Evolutionary conservation across 2,329 filamentous ascomycete species (phyloP).

Genomic region (Thielaviopsis ethacetica): DNA sequence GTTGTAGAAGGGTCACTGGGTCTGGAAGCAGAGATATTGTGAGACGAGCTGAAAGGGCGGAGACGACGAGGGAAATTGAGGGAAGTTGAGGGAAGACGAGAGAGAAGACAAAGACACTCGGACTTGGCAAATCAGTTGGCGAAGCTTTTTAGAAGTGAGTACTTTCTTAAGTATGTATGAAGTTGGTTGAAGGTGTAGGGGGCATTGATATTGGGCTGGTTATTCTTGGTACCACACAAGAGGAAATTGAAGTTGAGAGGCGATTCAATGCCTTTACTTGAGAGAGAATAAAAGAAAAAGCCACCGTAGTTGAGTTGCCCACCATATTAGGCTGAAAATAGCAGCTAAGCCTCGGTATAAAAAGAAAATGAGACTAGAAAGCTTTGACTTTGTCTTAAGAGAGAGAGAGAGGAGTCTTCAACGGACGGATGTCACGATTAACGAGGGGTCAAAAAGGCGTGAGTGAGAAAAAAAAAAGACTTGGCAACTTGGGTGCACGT

Average conservation of each 20-base stretch:
- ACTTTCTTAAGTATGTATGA: no score
- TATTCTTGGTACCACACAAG: background rate
- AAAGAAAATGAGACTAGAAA: background rate
- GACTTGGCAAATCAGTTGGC: background rate
- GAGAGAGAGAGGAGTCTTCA: no score
- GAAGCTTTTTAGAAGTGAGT: no score
- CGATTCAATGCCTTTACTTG: background rate
- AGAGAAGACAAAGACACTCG: background rate
- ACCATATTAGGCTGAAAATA: no score
- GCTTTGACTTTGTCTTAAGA: no score
- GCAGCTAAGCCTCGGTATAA: background rate
- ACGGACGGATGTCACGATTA: no score
- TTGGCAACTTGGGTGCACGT: background rate
- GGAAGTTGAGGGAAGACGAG: no score
- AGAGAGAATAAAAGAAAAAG: background rate
- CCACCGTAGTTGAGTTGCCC: no score
- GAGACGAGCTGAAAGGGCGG: background rate
- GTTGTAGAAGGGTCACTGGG: background rate
- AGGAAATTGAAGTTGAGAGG: background rate
- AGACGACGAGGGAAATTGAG: background rate
- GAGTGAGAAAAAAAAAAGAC: background rate
- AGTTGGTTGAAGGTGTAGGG: no score
- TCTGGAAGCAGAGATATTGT: background rate
- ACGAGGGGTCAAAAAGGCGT: no score
- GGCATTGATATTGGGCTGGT: no score